Percentiles rank a stretch among this genome's conserved stretches.
These are phyloP conservation scores for Tulasnella sp. DNA, from an alignment of 768 basidiomycete species.

Conservation along the genomic window DNA sequence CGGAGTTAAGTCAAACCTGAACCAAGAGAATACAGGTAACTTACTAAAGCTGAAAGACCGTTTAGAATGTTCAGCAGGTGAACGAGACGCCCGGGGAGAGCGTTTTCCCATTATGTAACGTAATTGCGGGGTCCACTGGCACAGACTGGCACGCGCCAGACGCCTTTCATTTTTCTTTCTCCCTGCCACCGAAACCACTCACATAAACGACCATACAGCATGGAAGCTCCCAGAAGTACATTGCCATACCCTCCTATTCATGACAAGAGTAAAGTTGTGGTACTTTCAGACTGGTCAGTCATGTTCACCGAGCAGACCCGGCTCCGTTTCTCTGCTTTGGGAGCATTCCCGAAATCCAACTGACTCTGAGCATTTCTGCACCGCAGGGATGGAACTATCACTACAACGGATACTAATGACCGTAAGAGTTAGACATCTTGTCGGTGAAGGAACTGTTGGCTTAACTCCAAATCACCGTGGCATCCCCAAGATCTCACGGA, in stretches of 20 bases:
- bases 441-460: neutral
- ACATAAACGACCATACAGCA: neutral
- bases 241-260: conserved; percentile 77
- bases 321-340: neutral
- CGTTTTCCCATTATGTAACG: neutral
- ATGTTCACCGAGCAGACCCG: neutral
- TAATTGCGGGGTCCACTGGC: too few relatives aligned
- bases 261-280: conserved; percentile 72
- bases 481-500: conserved; percentile 69
- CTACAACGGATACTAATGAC: conserved; percentile 86
- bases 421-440: conserved; percentile 40
- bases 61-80: neutral
- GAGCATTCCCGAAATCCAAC: neutral
- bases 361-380: neutral
- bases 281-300: conserved; percentile 82
- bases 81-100: neutral
- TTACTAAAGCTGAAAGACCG: neutral
- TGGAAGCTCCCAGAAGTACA: conserved; percentile 48
- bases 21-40: neutral
- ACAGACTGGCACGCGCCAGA: neutral
- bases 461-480: neutral
- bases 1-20: too few relatives aligned
- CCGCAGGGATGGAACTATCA: conserved; percentile 61
- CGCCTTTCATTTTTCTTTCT: neutral
- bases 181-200: neutral